phyloP scores from a whole-genome alignment of 1,284 basidiomycete genomes.

The Tilletiopsis washingtonensis region DNA sequence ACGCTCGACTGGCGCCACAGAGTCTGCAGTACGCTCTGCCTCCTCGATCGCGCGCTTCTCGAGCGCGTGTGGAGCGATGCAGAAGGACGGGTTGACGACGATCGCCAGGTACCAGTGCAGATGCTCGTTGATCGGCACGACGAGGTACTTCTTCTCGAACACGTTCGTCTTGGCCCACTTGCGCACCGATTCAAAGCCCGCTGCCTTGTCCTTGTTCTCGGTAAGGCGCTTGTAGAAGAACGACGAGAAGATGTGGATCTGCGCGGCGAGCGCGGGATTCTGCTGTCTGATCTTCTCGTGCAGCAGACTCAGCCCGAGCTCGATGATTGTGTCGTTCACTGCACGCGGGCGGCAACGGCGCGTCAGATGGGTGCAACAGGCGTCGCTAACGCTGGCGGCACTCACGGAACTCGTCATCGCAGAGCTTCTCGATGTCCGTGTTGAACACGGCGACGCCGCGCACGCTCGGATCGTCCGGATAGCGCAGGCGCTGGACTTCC shows the following conservation, averaged over 20 bases:
- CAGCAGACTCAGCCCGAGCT: conserved; percentile 81
- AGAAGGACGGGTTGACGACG: conserved; percentile 66
- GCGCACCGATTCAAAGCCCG: conserved; percentile 72
- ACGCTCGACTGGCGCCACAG: too few species aligned
- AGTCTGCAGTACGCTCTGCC: too few species aligned
- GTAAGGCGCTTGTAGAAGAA: conserved; percentile 96
- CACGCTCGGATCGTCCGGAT: conserved; percentile 21
- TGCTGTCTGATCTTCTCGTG: conserved; percentile 27
- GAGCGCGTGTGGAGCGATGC: too few species aligned
- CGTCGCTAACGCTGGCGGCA: background rate
- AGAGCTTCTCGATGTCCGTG: conserved; percentile 25
- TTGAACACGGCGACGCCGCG: conserved; percentile 24
- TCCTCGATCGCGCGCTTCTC: too few species aligned
- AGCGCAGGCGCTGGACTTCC: conserved; percentile 11
- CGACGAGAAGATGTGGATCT: conserved; percentile 86
- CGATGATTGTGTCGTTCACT: conserved; percentile 88
- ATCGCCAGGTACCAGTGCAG: conserved; percentile 96
- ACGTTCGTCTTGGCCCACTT: conserved; percentile 86
- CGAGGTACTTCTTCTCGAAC: conserved; percentile 82
- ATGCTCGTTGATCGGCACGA: conserved; percentile 93
- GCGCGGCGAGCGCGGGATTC: conserved; percentile 60
- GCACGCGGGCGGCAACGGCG: background rate
- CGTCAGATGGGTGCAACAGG: background rate
- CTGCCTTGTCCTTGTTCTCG: conserved; percentile 47
- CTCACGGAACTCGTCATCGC: conserved; percentile 25